Base-by-base conservation (phyloP, 2,329 filamentous ascomycete genomes). In the Hyphodiscus sp. region DNA sequence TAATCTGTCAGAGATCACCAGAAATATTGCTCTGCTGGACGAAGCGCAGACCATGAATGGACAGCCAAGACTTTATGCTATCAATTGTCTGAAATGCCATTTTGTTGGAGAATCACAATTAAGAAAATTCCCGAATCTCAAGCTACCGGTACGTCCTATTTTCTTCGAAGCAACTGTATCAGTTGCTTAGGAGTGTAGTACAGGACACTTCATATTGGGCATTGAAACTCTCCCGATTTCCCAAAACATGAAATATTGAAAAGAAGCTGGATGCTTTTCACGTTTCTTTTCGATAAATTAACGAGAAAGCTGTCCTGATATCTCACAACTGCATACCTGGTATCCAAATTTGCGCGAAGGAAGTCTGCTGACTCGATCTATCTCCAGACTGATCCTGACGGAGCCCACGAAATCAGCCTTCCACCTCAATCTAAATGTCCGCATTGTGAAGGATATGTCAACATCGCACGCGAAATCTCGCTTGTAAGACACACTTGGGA, bases 71-170 rank as follows among this genome's bases (percentile, higher is more conserved):
- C 52, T 71, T 20, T 72, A 69, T 58, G 66, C 63, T 3, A 47
- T 73, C 20, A 71, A 73, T 50, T 73, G 71, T 56, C 55, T 63
- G 5, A 60, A 57, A 16, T 70, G 65, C 46, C 71, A 73, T 63
- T 46, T 71, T 15, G 64, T 66, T 20, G 70, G 70, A 18, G 68
- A 69, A 18, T 66, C 67, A 3, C 68, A 72, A 52, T 53, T 73
- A 16, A 62, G 60, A 64, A 50, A 60, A 57, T 46, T 61, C 48
- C 54, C 61, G 50, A 44, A 61, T 57, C 42, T 68, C 59, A 63
- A 57, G 53, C 62, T 63, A 52, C 60, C 63, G 30, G 67, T 68
- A 61, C 41, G 67, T 61, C 43, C 20, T 45, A 13, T 33, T 13
- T 20, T 50, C 20, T 44, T 19, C 20, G 33, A 33, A 33, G 7